Evolutionary conservation across 768 basidiomycete species (phyloP).

Genomic region (Clathrus columnatus): DNA sequence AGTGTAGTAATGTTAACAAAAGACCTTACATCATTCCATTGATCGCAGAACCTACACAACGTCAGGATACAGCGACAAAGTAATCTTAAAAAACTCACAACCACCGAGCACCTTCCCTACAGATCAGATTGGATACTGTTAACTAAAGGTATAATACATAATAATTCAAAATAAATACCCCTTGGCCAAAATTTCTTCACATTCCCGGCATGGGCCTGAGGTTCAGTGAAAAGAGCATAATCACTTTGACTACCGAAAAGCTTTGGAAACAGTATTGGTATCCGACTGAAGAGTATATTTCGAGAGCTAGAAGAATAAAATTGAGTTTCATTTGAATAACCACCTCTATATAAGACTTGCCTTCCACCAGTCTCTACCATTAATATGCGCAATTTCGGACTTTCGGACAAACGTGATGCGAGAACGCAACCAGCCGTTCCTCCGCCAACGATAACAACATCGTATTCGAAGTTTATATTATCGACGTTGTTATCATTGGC

Average conservation of each 20-base stretch:
- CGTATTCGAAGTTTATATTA: constrained; percentile 22
- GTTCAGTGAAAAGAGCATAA: constrained; percentile 47
- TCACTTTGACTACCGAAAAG: constrained; percentile 39
- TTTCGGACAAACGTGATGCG: constrained; percentile 49
- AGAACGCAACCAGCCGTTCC: constrained; percentile 58
- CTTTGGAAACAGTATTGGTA: constrained; percentile 32
- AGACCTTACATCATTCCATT: constrained; percentile 44
- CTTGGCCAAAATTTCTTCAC: constrained; percentile 54
- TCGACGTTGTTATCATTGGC: constrained; percentile 3
- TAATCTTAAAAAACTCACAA: constrained; percentile 35
- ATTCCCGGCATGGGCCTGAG: constrained; percentile 41
- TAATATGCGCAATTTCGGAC: constrained; percentile 43
- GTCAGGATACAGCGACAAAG: neutral
- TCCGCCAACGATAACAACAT: constrained; percentile 30
- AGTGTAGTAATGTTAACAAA: neutral
- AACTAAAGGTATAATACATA: neutral
- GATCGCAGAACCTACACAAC: constrained; percentile 43
- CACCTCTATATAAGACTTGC: constrained; percentile 23
- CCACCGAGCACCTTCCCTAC: constrained; percentile 64
- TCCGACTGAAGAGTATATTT: constrained; percentile 30
- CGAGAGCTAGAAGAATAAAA: constrained; percentile 31
- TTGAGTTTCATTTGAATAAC: neutral
- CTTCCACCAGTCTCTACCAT: constrained; percentile 55
- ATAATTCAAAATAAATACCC: constrained; percentile 31
- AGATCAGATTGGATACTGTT: neutral